Conservation (phyloP, 306 rosid genomes). For the Cucumis cinereus region DNA sequence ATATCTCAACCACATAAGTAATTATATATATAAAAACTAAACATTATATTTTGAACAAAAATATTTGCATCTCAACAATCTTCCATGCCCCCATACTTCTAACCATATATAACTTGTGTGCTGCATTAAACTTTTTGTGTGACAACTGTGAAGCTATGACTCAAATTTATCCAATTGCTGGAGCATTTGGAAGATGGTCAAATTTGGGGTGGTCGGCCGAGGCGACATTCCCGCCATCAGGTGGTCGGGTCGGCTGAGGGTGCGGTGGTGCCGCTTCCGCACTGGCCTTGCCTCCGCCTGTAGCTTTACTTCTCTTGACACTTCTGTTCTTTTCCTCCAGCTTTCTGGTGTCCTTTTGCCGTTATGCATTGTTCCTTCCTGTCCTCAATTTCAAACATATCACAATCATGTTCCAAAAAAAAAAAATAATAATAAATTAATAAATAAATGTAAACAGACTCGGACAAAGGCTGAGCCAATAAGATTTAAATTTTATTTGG, state of each 20-base stretch:
- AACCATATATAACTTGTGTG: background rate
- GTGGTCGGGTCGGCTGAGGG: slow-evolving; percentile 52
- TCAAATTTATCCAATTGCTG: slow-evolving; percentile 70
- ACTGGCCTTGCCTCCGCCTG: slow-evolving; percentile 35
- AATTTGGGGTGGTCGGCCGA: slow-evolving; percentile 32
- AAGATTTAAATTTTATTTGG: background rate
- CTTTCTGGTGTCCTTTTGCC: slow-evolving; percentile 47
- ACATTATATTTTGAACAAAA: background rate
- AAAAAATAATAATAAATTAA: background rate
- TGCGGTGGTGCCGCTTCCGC: slow-evolving; percentile 85
- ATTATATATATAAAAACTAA: background rate
- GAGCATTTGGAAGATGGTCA: slow-evolving; percentile 74
- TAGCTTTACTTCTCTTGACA: slow-evolving; percentile 14
- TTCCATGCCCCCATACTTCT: background rate
- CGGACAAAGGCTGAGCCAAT: background rate
- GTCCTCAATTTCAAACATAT: slow-evolving; percentile 1
- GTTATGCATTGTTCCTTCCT: slow-evolving; percentile 54
- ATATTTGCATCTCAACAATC: background rate
- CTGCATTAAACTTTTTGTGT: background rate
- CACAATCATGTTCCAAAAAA: background rate
- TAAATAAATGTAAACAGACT: background rate
- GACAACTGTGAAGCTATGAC: slow-evolving; percentile 2
- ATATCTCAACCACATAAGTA: background rate
- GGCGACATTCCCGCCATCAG: slow-evolving; percentile 48
- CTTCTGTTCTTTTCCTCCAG: slow-evolving; percentile 50